These are phyloP conservation scores for Canariomyces notabilis DNA, from an alignment of 2,329 filamentous ascomycete species.

Conservation along the genomic window DNA sequence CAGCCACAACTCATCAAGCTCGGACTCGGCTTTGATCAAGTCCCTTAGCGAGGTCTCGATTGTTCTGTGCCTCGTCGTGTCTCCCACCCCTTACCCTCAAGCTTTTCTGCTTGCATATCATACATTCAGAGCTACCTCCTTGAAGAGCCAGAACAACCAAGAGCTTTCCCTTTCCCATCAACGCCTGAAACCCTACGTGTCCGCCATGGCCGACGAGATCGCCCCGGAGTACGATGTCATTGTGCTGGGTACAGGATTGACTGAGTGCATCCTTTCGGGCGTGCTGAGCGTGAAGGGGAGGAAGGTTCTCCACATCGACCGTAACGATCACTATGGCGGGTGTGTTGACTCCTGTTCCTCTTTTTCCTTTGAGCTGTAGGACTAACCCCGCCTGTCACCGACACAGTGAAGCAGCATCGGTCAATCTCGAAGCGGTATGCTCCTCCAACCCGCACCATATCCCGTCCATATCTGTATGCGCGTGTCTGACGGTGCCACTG, in stretches of 20 bases:
- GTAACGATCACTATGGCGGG: conserved; percentile 98
- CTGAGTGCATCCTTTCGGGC: conserved; percentile 97
- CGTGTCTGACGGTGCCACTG: conserved; percentile 3
- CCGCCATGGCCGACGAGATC: conserved; percentile 84
- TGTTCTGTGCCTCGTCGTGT: neutral
- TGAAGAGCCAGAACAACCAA: too few species aligned
- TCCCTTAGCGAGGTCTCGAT: conserved; percentile 1
- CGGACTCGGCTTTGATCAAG: conserved; percentile 16
- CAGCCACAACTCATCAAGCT: conserved; percentile 8
- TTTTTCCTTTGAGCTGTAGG: conserved; percentile 2
- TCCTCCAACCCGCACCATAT: conserved; percentile 2
- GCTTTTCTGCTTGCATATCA: too few species aligned
- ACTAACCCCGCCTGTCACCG: conserved; percentile 18
- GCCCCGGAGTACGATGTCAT: conserved; percentile 98
- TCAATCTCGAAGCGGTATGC: conserved; percentile 89
- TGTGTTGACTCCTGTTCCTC: conserved; percentile 45
- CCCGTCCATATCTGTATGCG: conserved; percentile 11
- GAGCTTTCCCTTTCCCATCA: conserved; percentile 9
- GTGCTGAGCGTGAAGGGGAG: conserved; percentile 97
- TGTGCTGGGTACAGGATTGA: conserved; percentile 95
- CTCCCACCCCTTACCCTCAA: neutral
- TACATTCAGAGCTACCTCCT: too few species aligned
- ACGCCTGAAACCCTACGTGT: conserved; percentile 21
- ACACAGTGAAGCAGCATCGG: conserved; percentile 80
- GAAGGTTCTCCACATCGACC: conserved; percentile 98